A percentile compares a stretch with the other conserved stretches of the same genome.
Conservation (phyloP, 164 flowering plant genomes). For the Cinnamomum chago region DNA sequence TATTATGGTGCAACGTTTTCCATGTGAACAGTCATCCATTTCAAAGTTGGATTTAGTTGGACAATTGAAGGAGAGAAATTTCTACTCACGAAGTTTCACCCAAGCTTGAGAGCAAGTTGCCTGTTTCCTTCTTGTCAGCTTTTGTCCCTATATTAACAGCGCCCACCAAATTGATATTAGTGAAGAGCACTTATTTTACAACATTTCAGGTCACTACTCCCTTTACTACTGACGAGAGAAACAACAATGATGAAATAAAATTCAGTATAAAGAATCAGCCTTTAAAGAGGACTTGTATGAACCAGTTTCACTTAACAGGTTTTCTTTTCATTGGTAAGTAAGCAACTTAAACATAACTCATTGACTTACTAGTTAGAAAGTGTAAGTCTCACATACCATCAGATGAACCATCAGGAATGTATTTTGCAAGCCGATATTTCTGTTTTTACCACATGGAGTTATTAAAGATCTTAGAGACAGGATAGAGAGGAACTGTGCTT, state of each 20-base stretch:
- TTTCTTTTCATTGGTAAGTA: neutral
- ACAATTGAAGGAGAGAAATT: conserved; percentile 8
- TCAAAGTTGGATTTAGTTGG: neutral
- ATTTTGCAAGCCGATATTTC: conserved; percentile 98
- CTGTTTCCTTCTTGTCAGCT: conserved; percentile 71
- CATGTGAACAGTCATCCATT: no score
- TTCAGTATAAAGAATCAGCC: neutral
- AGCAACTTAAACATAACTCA: neutral
- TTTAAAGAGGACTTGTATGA: neutral
- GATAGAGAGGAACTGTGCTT: neutral
- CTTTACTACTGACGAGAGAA: neutral
- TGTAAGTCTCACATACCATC: conserved; percentile 55
- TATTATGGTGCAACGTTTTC: neutral
- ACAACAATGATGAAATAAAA: neutral
- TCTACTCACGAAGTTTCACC: conserved; percentile 82
- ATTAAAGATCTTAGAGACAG: neutral
- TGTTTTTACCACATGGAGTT: conserved; percentile 24
- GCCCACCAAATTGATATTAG: neutral
- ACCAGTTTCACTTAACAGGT: neutral
- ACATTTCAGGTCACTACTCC: neutral
- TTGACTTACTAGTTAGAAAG: neutral
- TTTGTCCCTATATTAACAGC: conserved; percentile 43
- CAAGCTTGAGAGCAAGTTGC: conserved; percentile 49
- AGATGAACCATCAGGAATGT: conserved; percentile 77
- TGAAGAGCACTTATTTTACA: neutral